Evolutionary conservation across 1,284 basidiomycete genomes (phyloP).

Genomic region (Laetiporus sulphureus): DNA sequence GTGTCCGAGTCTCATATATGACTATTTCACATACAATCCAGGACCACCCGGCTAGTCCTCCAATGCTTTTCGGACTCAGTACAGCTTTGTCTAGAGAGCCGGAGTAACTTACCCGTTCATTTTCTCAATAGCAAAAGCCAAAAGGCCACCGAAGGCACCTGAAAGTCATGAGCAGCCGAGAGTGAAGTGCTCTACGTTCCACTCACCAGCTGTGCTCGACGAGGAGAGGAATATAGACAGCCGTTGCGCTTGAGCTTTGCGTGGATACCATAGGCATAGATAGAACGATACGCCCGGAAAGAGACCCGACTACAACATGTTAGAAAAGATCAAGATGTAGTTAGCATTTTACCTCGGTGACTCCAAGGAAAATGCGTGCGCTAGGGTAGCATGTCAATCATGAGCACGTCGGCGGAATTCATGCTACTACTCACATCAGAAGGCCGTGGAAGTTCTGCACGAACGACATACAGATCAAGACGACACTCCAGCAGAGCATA

Average conservation of each 20-base stretch:
- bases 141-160: slow-evolving; percentile 1
- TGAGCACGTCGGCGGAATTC: background rate
- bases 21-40: slow-evolving; percentile 8
- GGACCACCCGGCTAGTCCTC: slow-evolving; percentile 10
- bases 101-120: slow-evolving; percentile 3
- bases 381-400: background rate
- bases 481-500: slow-evolving; percentile 5
- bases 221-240: background rate
- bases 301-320: background rate
- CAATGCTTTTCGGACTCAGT: slow-evolving; percentile 1
- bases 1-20: background rate
- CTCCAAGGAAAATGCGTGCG: background rate
- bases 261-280: slow-evolving; percentile 1
- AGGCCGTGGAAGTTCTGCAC: slow-evolving; percentile 3
- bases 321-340: background rate
- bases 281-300: background rate
- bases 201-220: background rate
- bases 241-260: background rate
- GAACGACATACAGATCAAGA: slow-evolving; percentile 4
- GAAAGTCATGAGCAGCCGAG: too few species aligned
- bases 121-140: slow-evolving; percentile 6
- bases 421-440: background rate
- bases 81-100: background rate
- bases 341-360: background rate
- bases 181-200: background rate